These are phyloP conservation scores for Begonia loranthoides DNA, from an alignment of 306 rosid species.

Conservation along the genomic window DNA sequence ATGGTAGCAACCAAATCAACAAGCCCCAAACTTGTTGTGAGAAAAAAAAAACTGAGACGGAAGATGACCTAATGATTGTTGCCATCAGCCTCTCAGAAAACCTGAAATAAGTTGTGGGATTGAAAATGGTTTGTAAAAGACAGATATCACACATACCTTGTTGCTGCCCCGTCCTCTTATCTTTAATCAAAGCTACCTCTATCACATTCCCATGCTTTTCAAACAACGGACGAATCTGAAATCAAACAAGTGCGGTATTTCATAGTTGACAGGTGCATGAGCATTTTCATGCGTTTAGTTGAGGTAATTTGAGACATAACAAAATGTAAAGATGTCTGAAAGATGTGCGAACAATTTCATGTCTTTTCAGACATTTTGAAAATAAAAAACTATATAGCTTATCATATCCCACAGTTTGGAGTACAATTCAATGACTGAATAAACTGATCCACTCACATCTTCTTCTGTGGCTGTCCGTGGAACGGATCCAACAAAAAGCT, in stretches of 20 bases:
- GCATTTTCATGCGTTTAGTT: too few relatives aligned
- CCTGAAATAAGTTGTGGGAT: slow-evolving; percentile 65
- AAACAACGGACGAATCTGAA: slow-evolving; percentile 81
- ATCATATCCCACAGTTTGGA: too few relatives aligned
- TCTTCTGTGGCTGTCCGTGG: slow-evolving; percentile 86
- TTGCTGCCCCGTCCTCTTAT: slow-evolving; percentile 88
- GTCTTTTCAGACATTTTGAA: too few relatives aligned
- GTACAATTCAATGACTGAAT: background rate
- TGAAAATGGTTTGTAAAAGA: slow-evolving; percentile 24
- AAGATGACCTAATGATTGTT: slow-evolving; percentile 59
- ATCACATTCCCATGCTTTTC: slow-evolving; percentile 88
- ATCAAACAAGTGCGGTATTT: slow-evolving; percentile 1
- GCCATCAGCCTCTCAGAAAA: slow-evolving; percentile 75
- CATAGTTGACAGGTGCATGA: too few relatives aligned
- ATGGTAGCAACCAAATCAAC: slow-evolving; percentile 63
- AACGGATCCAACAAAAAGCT: slow-evolving; percentile 90
- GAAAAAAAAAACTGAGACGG: slow-evolving; percentile 59
- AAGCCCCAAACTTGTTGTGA: slow-evolving; percentile 61
- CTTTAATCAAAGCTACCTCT: slow-evolving; percentile 89
- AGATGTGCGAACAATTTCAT: too few relatives aligned
- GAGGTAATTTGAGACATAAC: too few relatives aligned
- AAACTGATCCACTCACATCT: slow-evolving; percentile 36
- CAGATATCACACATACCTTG: slow-evolving; percentile 44
- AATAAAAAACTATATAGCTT: too few relatives aligned
- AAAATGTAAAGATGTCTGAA: too few relatives aligned